Conservation (phyloP, 129 eudicot genomes). For the Smallanthus sonchifolius region DNA sequence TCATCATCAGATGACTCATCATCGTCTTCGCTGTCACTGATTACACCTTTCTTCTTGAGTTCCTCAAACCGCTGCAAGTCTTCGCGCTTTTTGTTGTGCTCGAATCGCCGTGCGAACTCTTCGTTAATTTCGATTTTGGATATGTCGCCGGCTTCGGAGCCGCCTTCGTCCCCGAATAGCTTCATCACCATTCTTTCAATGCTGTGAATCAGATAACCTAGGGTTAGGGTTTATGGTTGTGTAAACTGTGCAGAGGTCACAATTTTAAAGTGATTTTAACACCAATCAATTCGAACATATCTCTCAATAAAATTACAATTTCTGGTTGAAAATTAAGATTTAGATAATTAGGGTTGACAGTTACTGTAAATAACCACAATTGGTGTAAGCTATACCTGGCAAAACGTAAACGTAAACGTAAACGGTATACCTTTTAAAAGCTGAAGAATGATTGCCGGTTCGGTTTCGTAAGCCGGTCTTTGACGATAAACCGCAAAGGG, state of each 20-base stretch:
- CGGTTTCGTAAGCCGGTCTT: no score
- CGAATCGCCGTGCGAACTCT: constrained; percentile 64
- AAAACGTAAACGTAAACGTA: not conserved
- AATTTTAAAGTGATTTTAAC: not conserved
- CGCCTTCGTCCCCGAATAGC: constrained; percentile 48
- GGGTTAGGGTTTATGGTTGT: not conserved
- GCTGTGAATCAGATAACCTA: not conserved
- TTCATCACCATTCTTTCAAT: constrained; percentile 35
- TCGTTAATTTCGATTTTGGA: constrained; percentile 59
- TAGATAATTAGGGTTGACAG: not conserved
- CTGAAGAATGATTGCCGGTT: not conserved
- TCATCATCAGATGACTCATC: constrained; percentile 37
- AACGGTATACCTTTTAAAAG: not conserved
- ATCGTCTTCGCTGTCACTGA: constrained; percentile 35
- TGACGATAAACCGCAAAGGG: no score
- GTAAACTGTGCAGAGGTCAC: no score
- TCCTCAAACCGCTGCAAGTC: constrained; percentile 69
- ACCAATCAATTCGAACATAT: not conserved
- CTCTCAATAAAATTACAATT: not conserved
- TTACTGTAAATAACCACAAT: not conserved
- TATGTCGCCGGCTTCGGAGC: constrained; percentile 30
- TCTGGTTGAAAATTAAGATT: not conserved
- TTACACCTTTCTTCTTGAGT: constrained; percentile 69
- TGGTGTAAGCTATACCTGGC: not conserved
- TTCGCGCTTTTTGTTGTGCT: constrained; percentile 84